Evolutionary conservation across 2,329 filamentous ascomycete species (phyloP).

Genomic region (Xylariaceae sp.): DNA sequence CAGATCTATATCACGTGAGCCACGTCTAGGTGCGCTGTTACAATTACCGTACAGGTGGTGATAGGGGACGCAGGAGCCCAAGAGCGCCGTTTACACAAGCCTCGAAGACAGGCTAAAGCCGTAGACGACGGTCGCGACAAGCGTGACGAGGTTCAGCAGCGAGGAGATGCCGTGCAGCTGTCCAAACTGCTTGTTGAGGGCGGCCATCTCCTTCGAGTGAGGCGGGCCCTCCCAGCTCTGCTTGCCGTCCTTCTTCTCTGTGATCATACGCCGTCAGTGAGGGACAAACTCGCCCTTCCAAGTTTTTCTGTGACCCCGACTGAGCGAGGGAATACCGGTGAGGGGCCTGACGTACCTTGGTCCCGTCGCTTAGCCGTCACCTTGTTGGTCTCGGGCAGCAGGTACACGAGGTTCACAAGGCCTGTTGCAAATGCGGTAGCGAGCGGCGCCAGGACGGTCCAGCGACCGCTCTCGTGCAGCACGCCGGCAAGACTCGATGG

Average conservation of each 20-base stretch:
- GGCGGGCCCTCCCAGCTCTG: conserved; percentile 71
- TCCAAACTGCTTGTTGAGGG: conserved; percentile 70
- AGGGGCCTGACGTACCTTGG: conserved; percentile 61
- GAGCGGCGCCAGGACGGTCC: conserved; percentile 61
- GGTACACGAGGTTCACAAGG: conserved; percentile 58
- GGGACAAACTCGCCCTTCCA: no score
- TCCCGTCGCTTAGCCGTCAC: conserved; percentile 69
- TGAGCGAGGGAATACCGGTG: no score
- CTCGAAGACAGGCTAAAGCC: conserved; percentile 65
- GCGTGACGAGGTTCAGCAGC: conserved; percentile 65
- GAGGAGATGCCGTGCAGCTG: conserved; percentile 76
- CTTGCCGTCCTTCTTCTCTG: conserved; percentile 83
- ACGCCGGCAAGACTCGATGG: conserved; percentile 46
- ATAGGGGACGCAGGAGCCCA: no score
- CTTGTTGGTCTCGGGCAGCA: conserved; percentile 69
- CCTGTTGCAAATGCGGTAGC: conserved; percentile 63
- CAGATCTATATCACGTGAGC: no score
- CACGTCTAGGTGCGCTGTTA: no score
- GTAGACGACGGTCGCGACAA: conserved; percentile 67
- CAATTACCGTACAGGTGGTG: no score
- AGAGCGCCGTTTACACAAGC: conserved; percentile 46
- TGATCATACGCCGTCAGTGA: conserved; percentile 7
- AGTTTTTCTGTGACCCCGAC: no score
- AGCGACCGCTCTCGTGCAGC: conserved; percentile 52
- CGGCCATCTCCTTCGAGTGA: conserved; percentile 77